phyloP scores from a whole-genome alignment of 208 protist species.

The Leishmania lainsoni region DNA sequence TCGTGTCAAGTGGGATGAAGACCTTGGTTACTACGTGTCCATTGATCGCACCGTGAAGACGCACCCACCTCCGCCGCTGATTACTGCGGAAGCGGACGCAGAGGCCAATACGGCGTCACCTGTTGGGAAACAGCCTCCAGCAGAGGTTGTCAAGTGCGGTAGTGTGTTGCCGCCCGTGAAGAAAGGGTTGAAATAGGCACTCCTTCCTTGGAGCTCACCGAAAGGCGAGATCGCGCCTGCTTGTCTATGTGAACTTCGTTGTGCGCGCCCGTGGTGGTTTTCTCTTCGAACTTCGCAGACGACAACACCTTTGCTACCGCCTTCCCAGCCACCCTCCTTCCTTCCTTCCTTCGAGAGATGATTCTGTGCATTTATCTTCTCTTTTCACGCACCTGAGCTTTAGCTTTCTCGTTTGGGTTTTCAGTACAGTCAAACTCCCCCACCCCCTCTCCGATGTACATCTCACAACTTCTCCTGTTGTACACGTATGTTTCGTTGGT shows the following conservation, averaged over 20 bases:
- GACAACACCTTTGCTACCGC: neutral
- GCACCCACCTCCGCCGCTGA: constrained; percentile 13
- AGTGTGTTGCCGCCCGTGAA: constrained; percentile 8
- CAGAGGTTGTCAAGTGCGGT: neutral
- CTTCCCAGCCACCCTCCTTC: neutral
- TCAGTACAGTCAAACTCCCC: neutral
- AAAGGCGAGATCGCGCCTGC: neutral
- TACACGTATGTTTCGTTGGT: too few species aligned
- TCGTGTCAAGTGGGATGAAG: constrained; percentile 69
- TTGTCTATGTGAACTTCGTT: neutral
- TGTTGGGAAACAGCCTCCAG: neutral
- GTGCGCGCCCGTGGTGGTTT: neutral
- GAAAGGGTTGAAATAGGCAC: neutral
- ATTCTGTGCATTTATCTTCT: neutral
- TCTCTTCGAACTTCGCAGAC: neutral
- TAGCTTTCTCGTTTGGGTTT: neutral
- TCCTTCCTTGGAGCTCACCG: neutral
- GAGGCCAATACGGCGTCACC: neutral
- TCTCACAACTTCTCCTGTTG: neutral
- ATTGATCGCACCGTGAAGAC: constrained; percentile 37
- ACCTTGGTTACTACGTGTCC: constrained; percentile 68
- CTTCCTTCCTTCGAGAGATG: neutral
- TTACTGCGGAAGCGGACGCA: neutral
- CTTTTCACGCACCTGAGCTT: neutral
- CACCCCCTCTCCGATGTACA: neutral